Conservation (phyloP, 208 protist genomes). For the Leishmania guyanensis region DNA sequence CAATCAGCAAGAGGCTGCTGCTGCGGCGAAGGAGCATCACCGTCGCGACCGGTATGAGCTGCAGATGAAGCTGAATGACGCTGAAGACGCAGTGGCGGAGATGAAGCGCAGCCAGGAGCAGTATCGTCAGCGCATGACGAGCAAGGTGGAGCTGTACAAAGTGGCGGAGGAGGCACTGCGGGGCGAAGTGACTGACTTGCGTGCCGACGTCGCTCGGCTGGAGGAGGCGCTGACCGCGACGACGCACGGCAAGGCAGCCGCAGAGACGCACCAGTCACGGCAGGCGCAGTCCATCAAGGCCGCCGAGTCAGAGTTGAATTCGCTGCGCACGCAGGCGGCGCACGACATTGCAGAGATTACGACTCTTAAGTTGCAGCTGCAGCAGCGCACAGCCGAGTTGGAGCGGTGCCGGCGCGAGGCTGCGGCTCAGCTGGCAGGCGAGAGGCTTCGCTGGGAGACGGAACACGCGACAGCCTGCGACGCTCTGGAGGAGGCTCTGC, state of each 20-base stretch:
- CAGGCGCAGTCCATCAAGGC: slow-evolving; percentile 41
- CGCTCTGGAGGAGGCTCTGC: slow-evolving; percentile 36
- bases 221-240: slow-evolving; percentile 36
- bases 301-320: slow-evolving; percentile 44
- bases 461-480: slow-evolving; percentile 25
- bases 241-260: slow-evolving; percentile 29
- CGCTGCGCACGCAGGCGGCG: slow-evolving; percentile 38
- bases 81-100: slow-evolving; percentile 42
- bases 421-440: slow-evolving; percentile 38
- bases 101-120: slow-evolving; percentile 35
- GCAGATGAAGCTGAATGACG: slow-evolving; percentile 40
- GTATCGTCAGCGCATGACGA: slow-evolving; percentile 35
- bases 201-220: slow-evolving; percentile 34
- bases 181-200: slow-evolving; percentile 50
- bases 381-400: slow-evolving; percentile 43
- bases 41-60: slow-evolving; percentile 45
- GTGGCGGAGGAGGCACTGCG: slow-evolving; percentile 54
- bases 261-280: slow-evolving; percentile 40
- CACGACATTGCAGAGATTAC: slow-evolving; percentile 38
- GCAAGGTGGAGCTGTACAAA: slow-evolving; percentile 47
- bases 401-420: slow-evolving; percentile 39
- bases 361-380: slow-evolving; percentile 42
- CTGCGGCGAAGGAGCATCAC: slow-evolving; percentile 43
- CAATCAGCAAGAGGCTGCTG: slow-evolving; percentile 32
- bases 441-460: slow-evolving; percentile 36